Percentiles rank a stretch among this genome's conserved stretches.
These are phyloP conservation scores for Cicer judaicum DNA, from an alignment of 306 rosid genomes.

Conservation along the genomic window DNA sequence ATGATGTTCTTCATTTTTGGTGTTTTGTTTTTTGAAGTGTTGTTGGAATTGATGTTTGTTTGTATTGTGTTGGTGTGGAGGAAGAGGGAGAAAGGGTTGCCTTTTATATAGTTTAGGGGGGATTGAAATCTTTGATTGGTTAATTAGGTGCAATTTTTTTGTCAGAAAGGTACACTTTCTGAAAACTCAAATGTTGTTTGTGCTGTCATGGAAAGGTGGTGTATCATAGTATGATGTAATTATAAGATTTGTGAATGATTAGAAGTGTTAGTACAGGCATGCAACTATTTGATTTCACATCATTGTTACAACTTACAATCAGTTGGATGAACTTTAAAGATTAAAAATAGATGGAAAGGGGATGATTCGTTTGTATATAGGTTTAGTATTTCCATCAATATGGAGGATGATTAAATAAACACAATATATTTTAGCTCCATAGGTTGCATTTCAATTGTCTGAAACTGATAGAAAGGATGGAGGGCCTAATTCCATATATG, in stretches of 20 bases:
- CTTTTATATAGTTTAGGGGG: conserved; percentile 43
- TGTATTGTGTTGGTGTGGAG: conserved; percentile 27
- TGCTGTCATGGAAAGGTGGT: conserved; percentile 44
- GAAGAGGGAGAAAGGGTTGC: conserved; percentile 40
- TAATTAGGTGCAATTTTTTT: conserved; percentile 34
- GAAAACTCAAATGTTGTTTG: no score
- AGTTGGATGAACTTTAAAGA: conserved; percentile 30
- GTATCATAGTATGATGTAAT: conserved; percentile 31
- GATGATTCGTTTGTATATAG: conserved; percentile 24
- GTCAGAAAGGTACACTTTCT: conserved; percentile 35
- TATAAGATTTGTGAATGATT: conserved; percentile 26
- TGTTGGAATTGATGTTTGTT: not conserved
- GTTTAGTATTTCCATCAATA: conserved; percentile 41
- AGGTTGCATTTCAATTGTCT: conserved; percentile 16
- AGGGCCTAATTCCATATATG: not conserved
- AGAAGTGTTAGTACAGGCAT: conserved; percentile 24
- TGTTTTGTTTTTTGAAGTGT: not conserved
- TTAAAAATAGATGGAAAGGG: conserved; percentile 13
- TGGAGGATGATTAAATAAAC: not conserved
- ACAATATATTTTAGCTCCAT: conserved; percentile 7
- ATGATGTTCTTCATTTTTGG: conserved; percentile 37
- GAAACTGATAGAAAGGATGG: conserved; percentile 1
- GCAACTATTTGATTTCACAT: conserved; percentile 37
- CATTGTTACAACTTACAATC: conserved; percentile 32
- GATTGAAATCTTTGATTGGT: conserved; percentile 7